Percentiles rank a stretch among this genome's conserved stretches.
Conservation (phyloP, 2,329 filamentous ascomycete genomes). For the Parastagonospora nodorum region DNA sequence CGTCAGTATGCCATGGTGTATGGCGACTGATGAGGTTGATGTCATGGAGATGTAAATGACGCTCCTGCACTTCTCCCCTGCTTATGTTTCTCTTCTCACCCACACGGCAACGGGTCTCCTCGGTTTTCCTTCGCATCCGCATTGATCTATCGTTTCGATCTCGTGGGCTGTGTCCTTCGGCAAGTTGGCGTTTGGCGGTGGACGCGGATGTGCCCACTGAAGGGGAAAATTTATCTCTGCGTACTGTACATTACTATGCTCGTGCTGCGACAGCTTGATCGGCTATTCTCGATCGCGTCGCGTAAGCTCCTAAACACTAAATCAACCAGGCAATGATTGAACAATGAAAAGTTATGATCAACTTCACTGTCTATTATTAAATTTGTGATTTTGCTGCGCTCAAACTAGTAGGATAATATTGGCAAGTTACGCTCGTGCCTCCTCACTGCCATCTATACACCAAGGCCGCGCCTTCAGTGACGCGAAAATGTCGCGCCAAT, state of each 20-base stretch:
- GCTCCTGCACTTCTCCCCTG: conserved; percentile 11
- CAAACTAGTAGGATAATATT: too few relatives aligned
- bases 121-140: conserved; percentile 27
- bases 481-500: neutral
- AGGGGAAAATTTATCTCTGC: conserved; percentile 28
- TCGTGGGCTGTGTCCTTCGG: conserved; percentile 32
- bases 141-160: conserved; percentile 28
- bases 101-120: conserved; percentile 28
- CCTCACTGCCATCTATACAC: neutral
- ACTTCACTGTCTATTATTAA: neutral
- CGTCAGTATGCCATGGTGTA: conserved; percentile 15
- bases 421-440: too few relatives aligned
- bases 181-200: conserved; percentile 41
- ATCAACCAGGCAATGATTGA: conserved; percentile 27
- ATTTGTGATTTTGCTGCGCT: too few relatives aligned
- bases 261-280: conserved; percentile 44
- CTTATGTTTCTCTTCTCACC: conserved; percentile 17
- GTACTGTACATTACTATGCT: conserved; percentile 40
- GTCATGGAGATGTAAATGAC: conserved; percentile 43
- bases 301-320: conserved; percentile 29
- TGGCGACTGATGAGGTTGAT: conserved; percentile 31
- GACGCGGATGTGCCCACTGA: conserved; percentile 36
- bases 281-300: conserved; percentile 38
- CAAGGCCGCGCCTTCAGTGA: neutral
- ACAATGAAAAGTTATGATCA: conserved; percentile 18